Evolutionary conservation across 352 stramenopile genomes (phyloP).

Genomic region (Phytophthora pseudosyringae): DNA sequence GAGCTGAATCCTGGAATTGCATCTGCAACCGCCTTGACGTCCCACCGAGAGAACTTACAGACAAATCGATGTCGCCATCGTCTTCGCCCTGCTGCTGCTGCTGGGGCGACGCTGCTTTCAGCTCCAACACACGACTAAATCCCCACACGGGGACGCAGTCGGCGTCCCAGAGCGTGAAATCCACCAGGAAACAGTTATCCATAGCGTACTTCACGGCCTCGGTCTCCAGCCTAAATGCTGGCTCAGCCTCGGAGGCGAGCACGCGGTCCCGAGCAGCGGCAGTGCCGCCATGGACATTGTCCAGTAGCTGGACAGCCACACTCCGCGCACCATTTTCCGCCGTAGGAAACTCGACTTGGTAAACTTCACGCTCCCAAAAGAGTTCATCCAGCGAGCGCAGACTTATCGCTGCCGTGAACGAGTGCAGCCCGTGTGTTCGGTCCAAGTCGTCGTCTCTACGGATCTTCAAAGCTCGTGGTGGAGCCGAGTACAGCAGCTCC

Average conservation of each 20-base stretch:
- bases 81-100: slow-evolving; percentile 20
- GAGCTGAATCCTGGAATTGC: slow-evolving; percentile 31
- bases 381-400: slow-evolving; percentile 49
- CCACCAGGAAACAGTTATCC: slow-evolving; percentile 51
- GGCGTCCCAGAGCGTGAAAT: slow-evolving; percentile 63
- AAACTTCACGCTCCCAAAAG: slow-evolving; percentile 64
- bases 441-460: slow-evolving; percentile 51
- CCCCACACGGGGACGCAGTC: slow-evolving; percentile 58
- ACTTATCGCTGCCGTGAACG: slow-evolving; percentile 54
- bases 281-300: slow-evolving; percentile 37
- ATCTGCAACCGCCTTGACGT: slow-evolving; percentile 26
- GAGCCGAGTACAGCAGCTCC: slow-evolving; percentile 53
- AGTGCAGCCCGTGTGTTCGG: slow-evolving; percentile 46
- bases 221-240: slow-evolving; percentile 38
- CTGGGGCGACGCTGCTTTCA: slow-evolving; percentile 6
- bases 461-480: slow-evolving; percentile 41
- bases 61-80: slow-evolving; percentile 22
- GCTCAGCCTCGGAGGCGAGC: slow-evolving; percentile 32
- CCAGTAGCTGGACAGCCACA: slow-evolving; percentile 38
- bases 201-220: slow-evolving; percentile 53
- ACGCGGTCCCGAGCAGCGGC: slow-evolving; percentile 46
- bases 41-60: slow-evolving; percentile 17
- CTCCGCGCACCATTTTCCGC: slow-evolving; percentile 3
- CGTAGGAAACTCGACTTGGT: slow-evolving; percentile 43
- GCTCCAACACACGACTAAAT: slow-evolving; percentile 41